Base-by-base conservation (phyloP, 2,329 filamentous ascomycete genomes). In the Macrophomina pseudophaseolina region DNA sequence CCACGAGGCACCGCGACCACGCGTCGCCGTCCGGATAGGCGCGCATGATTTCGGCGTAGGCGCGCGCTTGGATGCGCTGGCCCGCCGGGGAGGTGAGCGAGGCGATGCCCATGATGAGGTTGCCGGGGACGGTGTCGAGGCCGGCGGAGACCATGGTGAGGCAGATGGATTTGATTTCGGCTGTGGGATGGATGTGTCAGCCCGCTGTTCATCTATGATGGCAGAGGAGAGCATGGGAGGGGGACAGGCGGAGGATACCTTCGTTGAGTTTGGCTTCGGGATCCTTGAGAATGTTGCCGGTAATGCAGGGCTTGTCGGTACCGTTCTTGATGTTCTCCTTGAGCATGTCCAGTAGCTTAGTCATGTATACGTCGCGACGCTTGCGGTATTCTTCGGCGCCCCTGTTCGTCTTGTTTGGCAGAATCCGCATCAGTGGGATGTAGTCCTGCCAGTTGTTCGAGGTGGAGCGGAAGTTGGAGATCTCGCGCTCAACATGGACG, bases 391-490 rank as follows among this genome's bases (percentile, higher is more conserved):
- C 86, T 7, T 85, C 79, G 0, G 91, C 90, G 5, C 64, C 64
- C 58, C 87, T 84, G 2, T 82, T 82, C 72, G 87, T 92, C 69
- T 84, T 84, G 38, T 83, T 86, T 2, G 88, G 85, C 70, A 87
- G 84, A 2, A 93, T 76, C 33, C 92, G 84, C 68, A 95, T 75
- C 5, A 94, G 72, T 0, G 92, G 91, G n/a, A 95, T 87, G 71
- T 94, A 94, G 73, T 95, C 92, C 73, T 92, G 90, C 87, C 90
- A 92, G 75, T 94, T 94, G 74, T 93, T 92, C 72, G 89, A 92
- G 0, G 91, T 94, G 32, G 87, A 91, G 56, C 92, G 82, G 74
- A 94, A 90, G 71, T 91, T 91, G 64, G 88, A 90, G 30, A 95
- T 88, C 5, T 88, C 88, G 35, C 91, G 85, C 76, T 94, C 92